Base-by-base conservation (phyloP, 495 filamentous ascomycete species). In the Talaromyces nanjingensis region DNA sequence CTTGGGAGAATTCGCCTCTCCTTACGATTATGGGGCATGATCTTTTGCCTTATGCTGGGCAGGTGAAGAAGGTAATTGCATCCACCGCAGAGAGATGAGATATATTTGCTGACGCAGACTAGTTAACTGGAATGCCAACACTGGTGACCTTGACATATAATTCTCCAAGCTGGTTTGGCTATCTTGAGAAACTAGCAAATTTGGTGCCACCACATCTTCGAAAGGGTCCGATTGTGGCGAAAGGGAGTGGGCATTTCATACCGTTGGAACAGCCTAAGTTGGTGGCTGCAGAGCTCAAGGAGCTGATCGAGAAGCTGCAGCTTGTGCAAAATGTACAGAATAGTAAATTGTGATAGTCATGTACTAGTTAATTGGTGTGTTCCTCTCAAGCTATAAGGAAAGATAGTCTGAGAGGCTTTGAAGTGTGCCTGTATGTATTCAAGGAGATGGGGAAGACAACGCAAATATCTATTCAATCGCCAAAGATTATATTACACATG, bases 231-330 rank as follows among this genome's bases (percentile, higher is more conserved):
- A 25, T 24, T 8, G 49, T 54, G 49, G 49, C 49, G 2, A 54
- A 54, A 25, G 49, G 49, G 18, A 54, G 49, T 54, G 49, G 49
- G n/a, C 49, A 54, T 54, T 54, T 54, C 49, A 54, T 54, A 54
- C 49, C 49, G 5, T 54, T 54, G 49, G 49, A 54, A 14, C 49
- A 54, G 20, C 49, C 49, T 25, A 54, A 25, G 20, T 22, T 25
- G 49, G 49, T 54, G 49, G 49, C 20, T 54, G 18, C 20, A 24
- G 49, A 54, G 49, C n/a, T 54, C 49, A 54, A 25, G 6, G 18
- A 54, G 2, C 49, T 54, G 9, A 12, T 54, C 6, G 5, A 54
- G 49, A 54, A 54, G 49, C 22, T 54, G 49, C 49, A 54, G 49
- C 18, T 54, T 54, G 16, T 54, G 20, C 49, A 54, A 4, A 54